A percentile compares a stretch with the other conserved stretches of the same genome.
These are phyloP conservation scores for Hemisphaericaspora xylanilytica DNA, from an alignment of 1,139 yeast species.

Conservation along the genomic window DNA sequence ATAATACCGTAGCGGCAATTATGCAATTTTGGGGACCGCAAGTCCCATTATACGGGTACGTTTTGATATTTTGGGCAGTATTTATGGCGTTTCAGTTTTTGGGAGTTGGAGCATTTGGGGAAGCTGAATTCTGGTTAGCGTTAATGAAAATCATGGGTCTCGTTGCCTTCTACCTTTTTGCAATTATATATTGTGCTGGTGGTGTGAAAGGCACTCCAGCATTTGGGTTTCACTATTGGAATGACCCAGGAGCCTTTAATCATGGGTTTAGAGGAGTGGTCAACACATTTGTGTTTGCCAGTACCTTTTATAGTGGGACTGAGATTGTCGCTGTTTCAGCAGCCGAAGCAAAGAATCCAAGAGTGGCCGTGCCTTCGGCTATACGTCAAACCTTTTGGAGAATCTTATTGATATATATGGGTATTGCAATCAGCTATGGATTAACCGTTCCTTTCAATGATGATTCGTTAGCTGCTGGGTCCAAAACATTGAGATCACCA, in stretches of 20 bases:
- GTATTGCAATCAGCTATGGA: slow-evolving; percentile 52
- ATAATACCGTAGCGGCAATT: slow-evolving; percentile 53
- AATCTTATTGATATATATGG: slow-evolving; percentile 53
- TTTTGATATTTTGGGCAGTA: slow-evolving; percentile 53
- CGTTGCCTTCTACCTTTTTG: slow-evolving; percentile 56
- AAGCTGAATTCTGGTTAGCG: slow-evolving; percentile 65
- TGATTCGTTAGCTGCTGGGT: slow-evolving; percentile 23
- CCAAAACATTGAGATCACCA: slow-evolving; percentile 38
- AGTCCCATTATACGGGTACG: slow-evolving; percentile 58
- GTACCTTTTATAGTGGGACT: slow-evolving; percentile 57
- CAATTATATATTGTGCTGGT: slow-evolving; percentile 63
- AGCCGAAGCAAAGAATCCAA: slow-evolving; percentile 55
- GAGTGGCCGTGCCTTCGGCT: slow-evolving; percentile 55
- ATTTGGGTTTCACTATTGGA: slow-evolving; percentile 52
- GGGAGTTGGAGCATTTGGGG: slow-evolving; percentile 64
- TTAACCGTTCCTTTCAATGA: slow-evolving; percentile 56
- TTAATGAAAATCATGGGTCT: slow-evolving; percentile 53
- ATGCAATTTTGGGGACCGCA: slow-evolving; percentile 59
- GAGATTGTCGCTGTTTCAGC: slow-evolving; percentile 59
- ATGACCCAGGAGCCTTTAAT: slow-evolving; percentile 50
- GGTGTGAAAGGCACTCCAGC: slow-evolving; percentile 57
- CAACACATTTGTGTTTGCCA: slow-evolving; percentile 66
- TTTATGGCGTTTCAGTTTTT: slow-evolving; percentile 54
- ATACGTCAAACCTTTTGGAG: slow-evolving; percentile 58
- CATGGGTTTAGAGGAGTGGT: slow-evolving; percentile 68